phyloP scores from a whole-genome alignment of 345 rosid species.

The Sonneratia caseolaris region DNA sequence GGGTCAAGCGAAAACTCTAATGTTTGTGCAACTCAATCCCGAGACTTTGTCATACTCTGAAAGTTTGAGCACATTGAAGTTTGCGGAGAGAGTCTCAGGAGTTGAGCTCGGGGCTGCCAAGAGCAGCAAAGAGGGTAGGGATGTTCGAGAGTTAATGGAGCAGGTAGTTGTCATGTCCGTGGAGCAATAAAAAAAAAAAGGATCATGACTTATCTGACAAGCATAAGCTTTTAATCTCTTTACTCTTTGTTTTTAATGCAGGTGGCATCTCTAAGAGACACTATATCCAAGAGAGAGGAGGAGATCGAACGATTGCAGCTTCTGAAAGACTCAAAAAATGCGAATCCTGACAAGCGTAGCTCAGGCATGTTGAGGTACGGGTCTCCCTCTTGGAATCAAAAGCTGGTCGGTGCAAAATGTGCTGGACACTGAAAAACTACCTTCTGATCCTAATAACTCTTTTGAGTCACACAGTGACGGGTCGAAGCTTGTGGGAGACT shows the following conservation, averaged over 20 bases:
- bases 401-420: not conserved
- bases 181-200: too few species aligned
- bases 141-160: conserved; percentile 73
- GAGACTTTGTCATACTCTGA: conserved; percentile 67
- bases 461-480: conserved; percentile 16
- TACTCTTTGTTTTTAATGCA: conserved; percentile 10
- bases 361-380: conserved; percentile 10
- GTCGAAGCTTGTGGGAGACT: conserved; percentile 17
- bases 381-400: conserved; percentile 14
- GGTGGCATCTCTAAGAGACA: conserved; percentile 80
- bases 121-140: conserved; percentile 79
- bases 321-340: conserved; percentile 41
- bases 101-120: conserved; percentile 91
- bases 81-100: conserved; percentile 94
- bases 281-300: conserved; percentile 64
- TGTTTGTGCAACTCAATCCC: conserved; percentile 98
- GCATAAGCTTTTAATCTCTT: not conserved
- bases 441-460: conserved; percentile 11
- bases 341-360: conserved; percentile 19
- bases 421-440: conserved; percentile 7
- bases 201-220: not conserved
- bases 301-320: conserved; percentile 72
- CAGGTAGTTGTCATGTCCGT: conserved; percentile 31
- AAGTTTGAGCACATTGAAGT: conserved; percentile 77
- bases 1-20: conserved; percentile 90